Evolutionary conservation across 2,329 filamentous ascomycete genomes (phyloP).

Genomic region (Raffaelea deltoideospora): DNA sequence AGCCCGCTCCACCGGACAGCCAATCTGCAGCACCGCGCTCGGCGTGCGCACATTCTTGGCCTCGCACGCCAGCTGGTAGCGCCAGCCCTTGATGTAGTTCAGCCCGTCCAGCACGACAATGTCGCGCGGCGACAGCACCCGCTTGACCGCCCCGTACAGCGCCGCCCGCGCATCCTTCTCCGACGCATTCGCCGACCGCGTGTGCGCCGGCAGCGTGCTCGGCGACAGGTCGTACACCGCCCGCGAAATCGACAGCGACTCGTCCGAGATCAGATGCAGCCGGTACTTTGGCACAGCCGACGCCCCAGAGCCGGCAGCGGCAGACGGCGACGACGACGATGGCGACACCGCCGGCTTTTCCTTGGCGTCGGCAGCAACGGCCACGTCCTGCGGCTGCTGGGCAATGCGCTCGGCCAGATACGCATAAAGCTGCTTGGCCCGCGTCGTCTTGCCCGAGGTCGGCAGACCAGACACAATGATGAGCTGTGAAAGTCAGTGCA

Average conservation of each 20-base stretch:
- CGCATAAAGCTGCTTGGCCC: constrained; percentile 48
- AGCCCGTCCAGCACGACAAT: constrained; percentile 67
- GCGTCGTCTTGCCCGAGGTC: constrained; percentile 53
- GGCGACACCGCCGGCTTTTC: too few relatives aligned
- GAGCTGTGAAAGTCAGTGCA: too few relatives aligned
- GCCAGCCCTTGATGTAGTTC: constrained; percentile 84
- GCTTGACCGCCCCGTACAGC: constrained; percentile 64
- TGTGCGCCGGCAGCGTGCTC: constrained; percentile 37
- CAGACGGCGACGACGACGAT: too few relatives aligned
- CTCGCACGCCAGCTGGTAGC: constrained; percentile 76
- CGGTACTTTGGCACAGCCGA: constrained; percentile 30
- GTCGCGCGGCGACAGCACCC: constrained; percentile 54
- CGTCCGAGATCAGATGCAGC: constrained; percentile 61
- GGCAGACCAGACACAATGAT: constrained; percentile 53
- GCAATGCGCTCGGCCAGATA: constrained; percentile 46
- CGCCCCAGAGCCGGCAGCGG: constrained; percentile 9
- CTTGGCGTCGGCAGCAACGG: neutral
- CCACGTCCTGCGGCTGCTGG: constrained; percentile 10
- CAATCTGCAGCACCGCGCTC: constrained; percentile 57
- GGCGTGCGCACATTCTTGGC: constrained; percentile 65
- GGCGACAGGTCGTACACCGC: constrained; percentile 51
- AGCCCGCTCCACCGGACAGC: constrained; percentile 37
- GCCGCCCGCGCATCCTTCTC: constrained; percentile 73
- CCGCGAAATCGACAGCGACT: constrained; percentile 53
- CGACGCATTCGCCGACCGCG: constrained; percentile 54